Conservation (phyloP, 805 yeast species). For the Hanseniaspora lachancei region DNA sequence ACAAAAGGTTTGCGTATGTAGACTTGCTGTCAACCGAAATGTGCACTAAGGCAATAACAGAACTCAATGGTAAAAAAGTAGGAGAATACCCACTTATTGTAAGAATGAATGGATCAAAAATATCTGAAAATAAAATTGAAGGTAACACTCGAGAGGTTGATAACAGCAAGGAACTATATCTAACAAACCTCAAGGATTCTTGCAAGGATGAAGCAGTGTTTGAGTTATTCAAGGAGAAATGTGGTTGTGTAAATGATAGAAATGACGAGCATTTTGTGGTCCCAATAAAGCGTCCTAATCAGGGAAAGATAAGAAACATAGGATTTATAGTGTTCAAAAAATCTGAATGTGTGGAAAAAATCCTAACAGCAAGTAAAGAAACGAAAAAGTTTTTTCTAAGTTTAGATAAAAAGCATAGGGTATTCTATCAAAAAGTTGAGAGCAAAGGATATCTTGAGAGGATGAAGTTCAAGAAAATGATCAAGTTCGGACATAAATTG, state of each 20-base stretch:
- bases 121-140: slow-evolving; percentile 31
- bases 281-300: not conserved
- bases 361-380: slow-evolving; percentile 33
- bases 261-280: slow-evolving; percentile 6
- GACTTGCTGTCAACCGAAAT: slow-evolving; percentile 37
- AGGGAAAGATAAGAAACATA: slow-evolving; percentile 39
- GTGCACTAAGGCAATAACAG: slow-evolving; percentile 34
- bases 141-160: slow-evolving; percentile 46
- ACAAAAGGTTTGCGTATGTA: slow-evolving; percentile 61
- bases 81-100: slow-evolving; percentile 38
- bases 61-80: slow-evolving; percentile 30
- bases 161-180: slow-evolving; percentile 31
- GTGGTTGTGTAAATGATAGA: not conserved
- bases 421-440: slow-evolving; percentile 40
- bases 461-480: slow-evolving; percentile 24
- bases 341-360: slow-evolving; percentile 34
- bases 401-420: slow-evolving; percentile 32
- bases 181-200: not conserved
- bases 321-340: slow-evolving; percentile 46
- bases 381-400: slow-evolving; percentile 13
- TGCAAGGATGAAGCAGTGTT: slow-evolving; percentile 18
- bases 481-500: slow-evolving; percentile 17
- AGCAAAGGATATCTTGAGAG: slow-evolving; percentile 28
- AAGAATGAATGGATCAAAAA: slow-evolving; percentile 48
- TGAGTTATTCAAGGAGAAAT: slow-evolving; percentile 14